Evolutionary conservation across 805 yeast species (phyloP).

Genomic region (Metschnikowia picachoensis): DNA sequence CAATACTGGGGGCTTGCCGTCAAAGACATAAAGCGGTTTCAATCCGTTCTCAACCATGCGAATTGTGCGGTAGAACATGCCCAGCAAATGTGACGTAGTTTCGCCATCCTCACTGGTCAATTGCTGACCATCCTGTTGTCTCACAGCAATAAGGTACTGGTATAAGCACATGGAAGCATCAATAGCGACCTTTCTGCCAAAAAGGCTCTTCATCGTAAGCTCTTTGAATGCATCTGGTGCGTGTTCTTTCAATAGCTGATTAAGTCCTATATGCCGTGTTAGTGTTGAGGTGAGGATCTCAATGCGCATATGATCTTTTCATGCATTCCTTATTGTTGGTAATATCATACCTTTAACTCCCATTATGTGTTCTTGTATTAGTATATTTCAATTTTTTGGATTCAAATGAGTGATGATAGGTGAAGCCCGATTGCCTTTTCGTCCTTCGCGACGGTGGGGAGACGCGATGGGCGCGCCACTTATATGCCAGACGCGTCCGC

Average conservation of each 20-base stretch:
- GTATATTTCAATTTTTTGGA: background rate
- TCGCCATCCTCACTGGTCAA: constrained; percentile 86
- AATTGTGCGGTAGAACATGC: constrained; percentile 91
- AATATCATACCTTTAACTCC: constrained; percentile 19
- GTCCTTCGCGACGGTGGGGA: background rate
- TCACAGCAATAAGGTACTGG: constrained; percentile 92
- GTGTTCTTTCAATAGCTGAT: constrained; percentile 81
- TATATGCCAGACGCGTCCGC: constrained; percentile 12
- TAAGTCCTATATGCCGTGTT: constrained; percentile 53
- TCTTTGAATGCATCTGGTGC: constrained; percentile 79
- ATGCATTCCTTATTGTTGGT: background rate
- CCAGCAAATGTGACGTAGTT: constrained; percentile 90
- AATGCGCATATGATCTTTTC: background rate
- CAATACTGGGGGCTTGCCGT: constrained; percentile 94
- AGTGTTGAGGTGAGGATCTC: background rate
- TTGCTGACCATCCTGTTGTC: constrained; percentile 96
- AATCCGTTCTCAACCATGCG: constrained; percentile 89
- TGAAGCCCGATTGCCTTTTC: background rate
- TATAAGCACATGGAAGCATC: constrained; percentile 96
- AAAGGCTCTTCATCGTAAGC: constrained; percentile 77
- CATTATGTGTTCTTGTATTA: constrained; percentile 4
- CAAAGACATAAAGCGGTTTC: constrained; percentile 95
- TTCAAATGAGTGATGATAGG: background rate
- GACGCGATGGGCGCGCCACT: constrained; percentile 4
- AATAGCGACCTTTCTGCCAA: constrained; percentile 96